Conservation (phyloP, 2,329 filamentous ascomycete species). For the Ceratocystis ficicola region DNA sequence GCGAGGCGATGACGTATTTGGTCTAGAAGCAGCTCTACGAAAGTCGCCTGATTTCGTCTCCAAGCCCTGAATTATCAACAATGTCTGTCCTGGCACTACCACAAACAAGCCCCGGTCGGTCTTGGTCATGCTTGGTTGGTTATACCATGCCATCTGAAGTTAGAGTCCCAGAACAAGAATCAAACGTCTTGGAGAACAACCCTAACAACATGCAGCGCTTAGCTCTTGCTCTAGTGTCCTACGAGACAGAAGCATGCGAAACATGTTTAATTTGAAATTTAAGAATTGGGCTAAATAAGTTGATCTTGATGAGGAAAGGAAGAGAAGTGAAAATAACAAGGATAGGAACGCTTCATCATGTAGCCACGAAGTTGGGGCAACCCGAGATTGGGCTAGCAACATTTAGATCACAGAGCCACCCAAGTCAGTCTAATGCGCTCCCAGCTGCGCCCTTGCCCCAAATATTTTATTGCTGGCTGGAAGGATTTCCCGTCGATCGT, state of each 20-base stretch:
- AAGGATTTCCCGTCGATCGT: background rate
- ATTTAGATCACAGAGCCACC: too few relatives aligned
- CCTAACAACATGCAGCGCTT: background rate
- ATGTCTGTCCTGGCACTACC: too few relatives aligned
- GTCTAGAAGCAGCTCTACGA: too few relatives aligned
- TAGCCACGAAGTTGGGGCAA: background rate
- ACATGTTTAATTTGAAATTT: too few relatives aligned
- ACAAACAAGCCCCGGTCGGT: too few relatives aligned
- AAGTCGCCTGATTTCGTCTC: too few relatives aligned
- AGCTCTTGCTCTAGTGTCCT: background rate
- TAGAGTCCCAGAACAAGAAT: background rate
- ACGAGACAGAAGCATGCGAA: too few relatives aligned
- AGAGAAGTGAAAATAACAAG: background rate
- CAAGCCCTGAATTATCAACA: too few relatives aligned
- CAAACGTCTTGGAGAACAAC: background rate
- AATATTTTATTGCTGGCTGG: background rate
- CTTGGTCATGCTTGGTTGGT: too few relatives aligned
- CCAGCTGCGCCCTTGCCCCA: background rate
- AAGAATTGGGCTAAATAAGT: background rate
- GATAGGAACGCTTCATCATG: too few relatives aligned
- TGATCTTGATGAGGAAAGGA: background rate
- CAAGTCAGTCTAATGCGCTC: background rate
- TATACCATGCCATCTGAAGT: background rate
- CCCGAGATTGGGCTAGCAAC: background rate
- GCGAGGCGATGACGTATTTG: too few relatives aligned